These are phyloP conservation scores for Hanseniaspora meyeri DNA, from an alignment of 805 yeast genomes.

Conservation along the genomic window DNA sequence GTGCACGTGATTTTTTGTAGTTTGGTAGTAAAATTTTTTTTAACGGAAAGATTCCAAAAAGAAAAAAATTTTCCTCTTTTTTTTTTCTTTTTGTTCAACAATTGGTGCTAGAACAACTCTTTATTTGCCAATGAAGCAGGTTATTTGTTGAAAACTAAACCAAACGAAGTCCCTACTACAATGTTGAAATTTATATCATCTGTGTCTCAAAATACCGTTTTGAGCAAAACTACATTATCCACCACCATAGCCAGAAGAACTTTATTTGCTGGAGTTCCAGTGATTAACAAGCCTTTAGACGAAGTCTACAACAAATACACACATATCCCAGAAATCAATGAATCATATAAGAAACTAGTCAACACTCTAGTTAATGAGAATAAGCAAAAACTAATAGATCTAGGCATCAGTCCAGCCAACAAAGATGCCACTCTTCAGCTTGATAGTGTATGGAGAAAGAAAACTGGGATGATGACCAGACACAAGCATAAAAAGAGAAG, in stretches of 20 bases:
- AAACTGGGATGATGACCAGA: slow-evolving; percentile 93
- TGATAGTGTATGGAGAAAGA: slow-evolving; percentile 68
- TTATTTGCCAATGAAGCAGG: too few relatives aligned
- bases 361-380: not conserved
- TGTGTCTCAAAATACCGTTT: not conserved
- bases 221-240: not conserved
- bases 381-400: not conserved
- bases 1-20: too few relatives aligned
- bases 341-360: not conserved
- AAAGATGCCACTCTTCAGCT: slow-evolving; percentile 17
- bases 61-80: not conserved
- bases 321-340: not conserved
- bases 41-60: too few relatives aligned
- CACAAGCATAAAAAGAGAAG: slow-evolving; percentile 96
- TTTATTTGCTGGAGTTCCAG: not conserved
- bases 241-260: not conserved
- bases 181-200: not conserved
- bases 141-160: not conserved
- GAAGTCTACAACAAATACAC: not conserved
- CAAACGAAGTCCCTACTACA: not conserved
- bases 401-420: not conserved
- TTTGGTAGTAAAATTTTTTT: too few relatives aligned
- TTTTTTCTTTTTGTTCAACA: not conserved
- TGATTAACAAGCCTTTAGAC: not conserved
- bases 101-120: not conserved